Evolutionary conservation across 495 filamentous ascomycete genomes (phyloP), one percentile per base, ranked within the genome.

Genomic region (Arthonia radiata): DNA sequence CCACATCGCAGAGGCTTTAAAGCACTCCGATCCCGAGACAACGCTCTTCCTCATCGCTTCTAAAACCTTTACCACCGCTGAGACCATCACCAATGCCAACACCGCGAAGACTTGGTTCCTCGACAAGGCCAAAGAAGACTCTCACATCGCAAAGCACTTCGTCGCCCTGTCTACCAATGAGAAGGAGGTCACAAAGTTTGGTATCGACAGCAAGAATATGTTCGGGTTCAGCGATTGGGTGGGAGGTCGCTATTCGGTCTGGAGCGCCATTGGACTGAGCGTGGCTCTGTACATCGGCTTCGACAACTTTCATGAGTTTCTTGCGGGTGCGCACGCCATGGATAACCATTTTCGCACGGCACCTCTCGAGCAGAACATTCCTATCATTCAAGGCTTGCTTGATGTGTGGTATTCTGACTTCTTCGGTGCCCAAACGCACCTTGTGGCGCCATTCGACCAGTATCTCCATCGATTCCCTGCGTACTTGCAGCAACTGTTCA

Each of bases 381-480:
- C 86, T 23, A 68, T 72, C 31, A 55, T 97, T 37, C 89, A 71
- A 45, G 86, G 89, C 48, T 61, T 97, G 25, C 53, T 97, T 46
- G 89, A 77, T 38, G 86, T 97, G 25, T 97, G 79, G 78, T 97
- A 97, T 57, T 89, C 79, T 34, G 77, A 97, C 56, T 94, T 94
- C 60, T 97, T 82, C 46, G 76, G 77, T 42, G 81, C 89, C 22
- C 86, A 97, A 53, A 94, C 86, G 28, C 86, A 94, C 57, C 60
- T 97, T 18, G 79, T 97, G 28, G 76, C 86, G 37, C 86, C 86
- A 37, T 97, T 94, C 53, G 86, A 97, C 54, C 86, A 97, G 54
- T 97, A 97, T 55, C 68, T 97, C 40, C 78, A 90, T 63, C 77
- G 86, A 30, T 94, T 97, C 74, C 81, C 86, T 10, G 86, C 86